Percentiles rank a stretch among this genome's conserved stretches.
These are phyloP conservation scores for Aspergillus incahuasiensis DNA, from an alignment of 495 filamentous ascomycete species.

Conservation along the genomic window DNA sequence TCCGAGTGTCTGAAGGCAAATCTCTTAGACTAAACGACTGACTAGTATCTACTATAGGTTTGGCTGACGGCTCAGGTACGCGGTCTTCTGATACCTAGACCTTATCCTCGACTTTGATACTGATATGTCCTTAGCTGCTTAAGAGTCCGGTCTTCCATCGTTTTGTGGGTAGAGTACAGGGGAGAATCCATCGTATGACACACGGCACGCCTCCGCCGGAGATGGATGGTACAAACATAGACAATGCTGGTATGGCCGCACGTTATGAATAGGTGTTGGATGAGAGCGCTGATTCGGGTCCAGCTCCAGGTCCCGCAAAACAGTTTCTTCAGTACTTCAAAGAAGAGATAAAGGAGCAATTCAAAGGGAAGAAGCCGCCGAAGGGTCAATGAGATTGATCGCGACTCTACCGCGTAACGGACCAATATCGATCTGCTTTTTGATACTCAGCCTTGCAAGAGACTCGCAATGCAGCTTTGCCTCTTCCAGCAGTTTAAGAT, in stretches of 20 bases:
- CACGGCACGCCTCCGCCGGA: conserved; percentile 55
- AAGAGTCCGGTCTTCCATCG: conserved; percentile 57
- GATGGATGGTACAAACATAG: conserved; percentile 52
- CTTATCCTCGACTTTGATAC: conserved; percentile 15
- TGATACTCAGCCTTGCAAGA: neutral
- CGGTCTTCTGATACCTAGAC: neutral
- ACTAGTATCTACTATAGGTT: conserved; percentile 21
- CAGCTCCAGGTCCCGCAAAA: conserved; percentile 25
- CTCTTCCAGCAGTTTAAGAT: neutral
- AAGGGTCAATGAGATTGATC: conserved; percentile 30
- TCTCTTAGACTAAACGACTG: neutral
- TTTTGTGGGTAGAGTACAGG: conserved; percentile 51
- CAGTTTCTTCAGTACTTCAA: conserved; percentile 52
- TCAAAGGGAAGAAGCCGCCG: conserved; percentile 43
- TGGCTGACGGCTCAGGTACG: conserved; percentile 42
- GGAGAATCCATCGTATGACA: conserved; percentile 45
- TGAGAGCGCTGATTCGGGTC: conserved; percentile 9
- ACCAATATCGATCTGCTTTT: neutral
- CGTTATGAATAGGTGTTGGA: neutral
- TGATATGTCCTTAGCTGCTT: conserved; percentile 45
- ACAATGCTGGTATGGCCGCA: conserved; percentile 38
- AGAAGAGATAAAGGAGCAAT: conserved; percentile 57
- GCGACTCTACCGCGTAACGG: neutral
- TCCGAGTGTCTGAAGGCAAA: neutral
- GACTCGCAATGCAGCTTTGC: neutral